Evolutionary conservation across 768 basidiomycete genomes (phyloP).

Genomic region (Inosperma sp.): DNA sequence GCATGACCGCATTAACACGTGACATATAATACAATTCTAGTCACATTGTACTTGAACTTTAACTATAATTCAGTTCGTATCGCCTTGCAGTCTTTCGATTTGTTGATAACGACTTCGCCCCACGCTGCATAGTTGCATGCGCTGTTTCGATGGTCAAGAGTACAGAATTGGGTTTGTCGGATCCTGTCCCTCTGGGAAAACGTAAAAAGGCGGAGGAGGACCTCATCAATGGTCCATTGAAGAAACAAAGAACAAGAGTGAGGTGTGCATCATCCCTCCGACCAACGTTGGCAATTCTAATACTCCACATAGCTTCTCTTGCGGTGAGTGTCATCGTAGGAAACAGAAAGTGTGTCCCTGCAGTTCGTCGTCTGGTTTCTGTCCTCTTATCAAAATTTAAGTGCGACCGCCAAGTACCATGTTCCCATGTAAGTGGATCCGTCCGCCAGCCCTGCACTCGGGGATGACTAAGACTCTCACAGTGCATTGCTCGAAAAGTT

Average conservation of each 20-base stretch:
- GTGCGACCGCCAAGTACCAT: constrained; percentile 85
- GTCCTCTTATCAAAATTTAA: constrained; percentile 27
- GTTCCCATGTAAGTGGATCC: constrained; percentile 62
- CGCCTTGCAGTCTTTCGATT: neutral
- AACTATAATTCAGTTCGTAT: neutral
- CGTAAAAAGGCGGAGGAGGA: constrained; percentile 66
- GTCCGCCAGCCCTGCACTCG: neutral
- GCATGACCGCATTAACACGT: neutral
- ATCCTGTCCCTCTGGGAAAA: constrained; percentile 39
- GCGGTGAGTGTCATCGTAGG: constrained; percentile 82
- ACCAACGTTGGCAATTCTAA: constrained; percentile 12
- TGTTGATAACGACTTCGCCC: constrained; percentile 1
- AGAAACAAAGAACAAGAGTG: constrained; percentile 73
- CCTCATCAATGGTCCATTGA: constrained; percentile 39
- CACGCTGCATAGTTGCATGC: constrained; percentile 3
- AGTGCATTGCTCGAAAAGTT: constrained; percentile 84
- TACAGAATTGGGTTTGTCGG: constrained; percentile 25
- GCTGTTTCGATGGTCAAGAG: constrained; percentile 38
- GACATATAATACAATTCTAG: neutral
- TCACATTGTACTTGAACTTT: neutral
- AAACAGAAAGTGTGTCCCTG: constrained; percentile 68
- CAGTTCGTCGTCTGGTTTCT: neutral
- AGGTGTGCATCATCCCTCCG: constrained; percentile 45
- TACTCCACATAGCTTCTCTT: constrained; percentile 57
- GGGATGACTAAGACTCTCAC: constrained; percentile 9